Conservation (phyloP, 805 yeast species). For the Kazachstania martiniae region DNA sequence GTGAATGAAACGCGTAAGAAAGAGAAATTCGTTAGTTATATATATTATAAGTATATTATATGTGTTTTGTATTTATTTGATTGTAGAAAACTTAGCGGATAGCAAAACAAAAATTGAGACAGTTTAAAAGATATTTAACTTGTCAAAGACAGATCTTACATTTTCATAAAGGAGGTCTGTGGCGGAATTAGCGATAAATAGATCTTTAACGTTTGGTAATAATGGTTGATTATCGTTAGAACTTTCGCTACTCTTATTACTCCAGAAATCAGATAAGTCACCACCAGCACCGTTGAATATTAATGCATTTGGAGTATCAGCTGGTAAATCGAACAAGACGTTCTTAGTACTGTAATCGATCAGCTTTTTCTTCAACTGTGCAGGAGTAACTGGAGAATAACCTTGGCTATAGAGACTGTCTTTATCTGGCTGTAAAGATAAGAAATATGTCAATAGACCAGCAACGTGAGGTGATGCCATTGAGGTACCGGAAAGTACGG, state of each 20-base stretch:
- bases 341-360: slow-evolving; percentile 57
- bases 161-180: too few species aligned
- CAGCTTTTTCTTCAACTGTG: slow-evolving; percentile 65
- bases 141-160: too few species aligned
- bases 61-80: too few species aligned
- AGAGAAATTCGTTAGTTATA: too few species aligned
- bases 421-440: slow-evolving; percentile 73
- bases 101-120: too few species aligned
- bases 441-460: slow-evolving; percentile 81
- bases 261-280: slow-evolving; percentile 57
- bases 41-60: too few species aligned
- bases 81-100: too few species aligned
- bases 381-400: slow-evolving; percentile 51
- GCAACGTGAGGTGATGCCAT: slow-evolving; percentile 98
- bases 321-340: slow-evolving; percentile 51
- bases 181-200: too few species aligned
- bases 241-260: background rate
- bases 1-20: too few species aligned
- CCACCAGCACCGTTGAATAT: slow-evolving; percentile 78
- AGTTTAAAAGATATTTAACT: slow-evolving; percentile 1
- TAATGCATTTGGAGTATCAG: slow-evolving; percentile 65
- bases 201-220: too few species aligned
- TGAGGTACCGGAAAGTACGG: slow-evolving; percentile 87
- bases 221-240: too few species aligned
- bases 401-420: slow-evolving; percentile 44